Evolutionary conservation across 352 stramenopile genomes (phyloP).

Genomic region (Phytophthora palmivora): DNA sequence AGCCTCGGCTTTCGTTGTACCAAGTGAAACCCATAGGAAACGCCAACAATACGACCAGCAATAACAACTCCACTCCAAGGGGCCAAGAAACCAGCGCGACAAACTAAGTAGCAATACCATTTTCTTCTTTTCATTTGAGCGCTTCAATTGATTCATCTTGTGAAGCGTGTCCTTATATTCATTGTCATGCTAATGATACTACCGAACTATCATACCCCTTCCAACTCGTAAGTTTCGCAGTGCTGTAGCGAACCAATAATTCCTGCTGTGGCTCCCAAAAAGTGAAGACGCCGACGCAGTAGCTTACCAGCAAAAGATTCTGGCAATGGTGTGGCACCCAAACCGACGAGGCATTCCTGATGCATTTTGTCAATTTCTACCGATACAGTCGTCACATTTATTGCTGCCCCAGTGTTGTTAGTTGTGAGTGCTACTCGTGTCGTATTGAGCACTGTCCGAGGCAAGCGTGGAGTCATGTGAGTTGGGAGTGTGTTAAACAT

Average conservation of each 20-base stretch:
- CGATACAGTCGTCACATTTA: background rate
- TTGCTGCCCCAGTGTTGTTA: no score
- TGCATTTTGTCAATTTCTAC: slow-evolving; percentile 19
- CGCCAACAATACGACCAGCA: background rate
- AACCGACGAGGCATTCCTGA: slow-evolving; percentile 26
- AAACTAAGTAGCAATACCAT: background rate
- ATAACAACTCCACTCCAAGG: slow-evolving; percentile 4
- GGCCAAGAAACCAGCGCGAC: slow-evolving; percentile 2
- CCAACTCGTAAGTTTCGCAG: slow-evolving; percentile 13
- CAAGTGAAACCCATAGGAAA: slow-evolving; percentile 4
- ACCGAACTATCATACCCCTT: no score
- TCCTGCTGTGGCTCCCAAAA: slow-evolving; percentile 13
- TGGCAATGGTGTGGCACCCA: slow-evolving; percentile 16
- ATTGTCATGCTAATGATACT: no score
- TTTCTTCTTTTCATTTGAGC: no score
- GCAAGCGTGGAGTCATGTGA: slow-evolving; percentile 29
- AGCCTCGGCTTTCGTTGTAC: no score
- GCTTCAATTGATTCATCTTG: no score
- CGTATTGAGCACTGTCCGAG: slow-evolving; percentile 4
- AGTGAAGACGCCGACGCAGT: slow-evolving; percentile 23
- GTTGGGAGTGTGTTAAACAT: slow-evolving; percentile 32
- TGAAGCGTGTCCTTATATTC: no score
- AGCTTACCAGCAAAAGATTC: slow-evolving; percentile 18
- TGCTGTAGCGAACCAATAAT: slow-evolving; percentile 19
- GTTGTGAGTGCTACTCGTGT: no score